Evolutionary conservation across 371 early-diverging fungal species (phyloP), one percentile per base, ranked within the genome.

Genomic region (Rhizomucor miehei): DNA sequence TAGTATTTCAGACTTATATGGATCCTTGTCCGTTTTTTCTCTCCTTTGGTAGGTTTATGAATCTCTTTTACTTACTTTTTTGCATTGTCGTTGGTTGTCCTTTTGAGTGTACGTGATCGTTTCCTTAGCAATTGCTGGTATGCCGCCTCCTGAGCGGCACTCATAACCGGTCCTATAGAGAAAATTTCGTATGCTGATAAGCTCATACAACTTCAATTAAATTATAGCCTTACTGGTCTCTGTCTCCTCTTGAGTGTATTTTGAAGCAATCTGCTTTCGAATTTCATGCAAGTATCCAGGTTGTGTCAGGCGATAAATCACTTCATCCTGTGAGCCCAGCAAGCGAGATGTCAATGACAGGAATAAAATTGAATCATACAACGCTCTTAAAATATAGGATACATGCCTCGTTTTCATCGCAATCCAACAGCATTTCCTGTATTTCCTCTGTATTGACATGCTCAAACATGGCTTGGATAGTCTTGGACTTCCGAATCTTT

Each of bases 371-470:
- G 17, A 17, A 34, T 62, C 35, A 36, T 23, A 14, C 48, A 17
- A 37, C 39, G 35, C 12, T 39, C 6, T 39, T 8, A 12, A 23
- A 17, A 36, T 2, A 2, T 12, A 41, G n/a, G 0, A 25, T n/a
- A 12, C 21, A 35, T 59, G 74, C 89, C 69, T 92, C 94, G 52
- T 95, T 87, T 56, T 90, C 78, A 20, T 77, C 70, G 54, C 84
- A 85, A 54, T 92, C 88, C 60, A 82, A 76, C 17, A 93, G 65
- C 17, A 91, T 86, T 49, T 85, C 84, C 45, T 82, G 77, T 29
- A 94, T 89, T 72, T 95, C 95, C 52, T 92, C 91, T 37, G 81
- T 81, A 2, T 72, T 75, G 20, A 95, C 63, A 61, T 89, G 87
- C 17, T 82, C 82, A 62, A 84, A 92, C 61, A 91, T 82, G 12